Base-by-base conservation (phyloP, 306 rosid genomes). In the Amphicarpaea edgeworthii region DNA sequence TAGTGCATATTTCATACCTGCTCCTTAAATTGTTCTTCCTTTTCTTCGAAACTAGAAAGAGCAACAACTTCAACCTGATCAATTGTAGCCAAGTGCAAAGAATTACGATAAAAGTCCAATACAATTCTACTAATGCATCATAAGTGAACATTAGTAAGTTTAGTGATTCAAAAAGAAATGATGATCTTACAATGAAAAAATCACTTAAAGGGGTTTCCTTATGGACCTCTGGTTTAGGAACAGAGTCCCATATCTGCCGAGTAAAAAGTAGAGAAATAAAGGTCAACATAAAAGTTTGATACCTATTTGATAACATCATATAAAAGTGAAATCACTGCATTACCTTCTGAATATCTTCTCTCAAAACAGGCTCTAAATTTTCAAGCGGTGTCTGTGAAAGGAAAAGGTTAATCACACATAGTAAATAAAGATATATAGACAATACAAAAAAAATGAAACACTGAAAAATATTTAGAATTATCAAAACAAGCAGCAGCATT, bases 321-420 rank as follows among this genome's bases (percentile, higher is more conserved):
- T 51, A 42, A 74, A 70, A 46, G 54, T 21, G 59, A 68, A 80
- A 16, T 79, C 55, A 41, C 51, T 20, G 32, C 12, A 34, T 77
- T 63, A 88, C 98, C 92, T 89, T 91, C 81, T 93, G 98, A 73
- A 93, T 90, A 78, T 93, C 98, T 80, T 89, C 98, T 68, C 96
- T 80, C 57, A 91, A 88, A 50, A 91, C 92, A 40, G 97, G 97
- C 87, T 93, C 98, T 84, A 93, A 86, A 76, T 88, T 91, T 82
- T 93, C 98, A 82, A 89, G 81, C 0, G 98, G 98, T 16, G 97
- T 93, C 98, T 93, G 66, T 24, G 70, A 41, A 77, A 66, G 75
- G 73, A 23, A 75, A 38, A 66, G 37, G 34, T 53, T 42, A 70
- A 76, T 5, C 70, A 21, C 70, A 21, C 60, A 28, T 58, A 54